Evolutionary conservation across 805 yeast species (phyloP), one percentile per base, ranked within the genome.

Genomic region (Ogataea neopini): DNA sequence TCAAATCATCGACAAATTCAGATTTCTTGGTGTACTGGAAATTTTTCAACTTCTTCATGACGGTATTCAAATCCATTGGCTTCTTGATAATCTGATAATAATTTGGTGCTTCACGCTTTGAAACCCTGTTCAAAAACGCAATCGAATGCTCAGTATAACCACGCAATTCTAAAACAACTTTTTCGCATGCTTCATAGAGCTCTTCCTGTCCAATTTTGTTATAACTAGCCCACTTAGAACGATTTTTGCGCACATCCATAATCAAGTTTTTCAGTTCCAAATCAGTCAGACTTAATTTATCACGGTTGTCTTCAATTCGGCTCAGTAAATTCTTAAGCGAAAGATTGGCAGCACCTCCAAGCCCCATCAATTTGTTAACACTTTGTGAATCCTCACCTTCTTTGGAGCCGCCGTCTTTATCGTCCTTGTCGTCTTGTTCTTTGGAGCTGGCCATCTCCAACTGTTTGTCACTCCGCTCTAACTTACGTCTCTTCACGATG

Each of bases 211-310:
- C 99, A 37, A 94, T 83, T 51, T 87, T 77, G 48, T 91, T 96
- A 62, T 94, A 97, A 48, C 88, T 88, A 7, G 97, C 95, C 99
- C 99, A 94, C 68, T 94, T 94, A 0, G 98, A 95, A 49, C 98
- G 74, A 62, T 91, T 92, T 59, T 91, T 94, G 42, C 97, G 76
- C 8, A 94, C 98, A 62, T 94, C 99, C 77, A 88, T 79, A 45
- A 94, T 84, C 52, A 94, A 72, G 50, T 86, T 86, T 50, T 92
- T 80, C 47, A 94, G 77, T 63, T 94, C 98, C 47, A 79, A 73
- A 60, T 92, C 98, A 9, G 88, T 82, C 26, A 94, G 72, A 15
- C 75, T 73, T 47, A 92, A 71, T 50, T 80, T 79, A n/a, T 88
- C 88, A 58, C 96, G 79, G 49, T 86, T 81, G 20, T 78, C 80